Evolutionary conservation across 192 early-diverging fungal species (phyloP).

Genomic region (Backusella psychrophila): DNA sequence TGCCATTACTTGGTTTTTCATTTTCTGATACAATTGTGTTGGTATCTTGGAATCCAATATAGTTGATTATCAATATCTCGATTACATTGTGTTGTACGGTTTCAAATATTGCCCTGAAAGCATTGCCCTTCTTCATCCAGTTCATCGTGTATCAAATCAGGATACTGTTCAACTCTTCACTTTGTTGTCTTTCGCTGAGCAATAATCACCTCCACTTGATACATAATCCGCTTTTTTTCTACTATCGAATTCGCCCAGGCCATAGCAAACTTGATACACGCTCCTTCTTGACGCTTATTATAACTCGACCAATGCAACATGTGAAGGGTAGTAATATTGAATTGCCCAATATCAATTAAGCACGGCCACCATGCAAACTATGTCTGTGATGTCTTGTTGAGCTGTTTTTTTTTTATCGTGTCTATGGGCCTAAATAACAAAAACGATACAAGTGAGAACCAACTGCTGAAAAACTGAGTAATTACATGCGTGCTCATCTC

Average conservation of each 20-base stretch:
- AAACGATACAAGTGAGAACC: too few species aligned
- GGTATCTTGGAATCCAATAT: conserved; percentile 44
- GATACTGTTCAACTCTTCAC: conserved; percentile 29
- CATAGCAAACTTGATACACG: background rate
- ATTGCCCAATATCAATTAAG: conserved; percentile 9
- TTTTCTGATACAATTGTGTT: conserved; percentile 16
- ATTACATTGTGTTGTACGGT: conserved; percentile 35
- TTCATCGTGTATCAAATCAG: conserved; percentile 17
- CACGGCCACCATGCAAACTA: too few species aligned
- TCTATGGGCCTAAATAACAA: too few species aligned
- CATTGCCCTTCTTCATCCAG: conserved; percentile 35
- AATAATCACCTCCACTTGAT: conserved; percentile 36
- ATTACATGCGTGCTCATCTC: too few species aligned
- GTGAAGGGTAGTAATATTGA: background rate
- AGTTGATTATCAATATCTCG: conserved; percentile 36
- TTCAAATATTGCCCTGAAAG: conserved; percentile 37
- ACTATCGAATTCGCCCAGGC: background rate
- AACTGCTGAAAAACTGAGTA: too few species aligned
- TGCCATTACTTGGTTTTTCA: conserved; percentile 27
- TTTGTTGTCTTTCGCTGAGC: conserved; percentile 45
- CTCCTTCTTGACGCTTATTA: background rate
- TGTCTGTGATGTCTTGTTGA: too few species aligned
- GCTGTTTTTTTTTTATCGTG: too few species aligned
- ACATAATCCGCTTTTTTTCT: conserved; percentile 1
- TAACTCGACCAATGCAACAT: background rate